Conservation (phyloP, 371 early-diverging fungal species). For the Nematocida ausubeli region DNA sequence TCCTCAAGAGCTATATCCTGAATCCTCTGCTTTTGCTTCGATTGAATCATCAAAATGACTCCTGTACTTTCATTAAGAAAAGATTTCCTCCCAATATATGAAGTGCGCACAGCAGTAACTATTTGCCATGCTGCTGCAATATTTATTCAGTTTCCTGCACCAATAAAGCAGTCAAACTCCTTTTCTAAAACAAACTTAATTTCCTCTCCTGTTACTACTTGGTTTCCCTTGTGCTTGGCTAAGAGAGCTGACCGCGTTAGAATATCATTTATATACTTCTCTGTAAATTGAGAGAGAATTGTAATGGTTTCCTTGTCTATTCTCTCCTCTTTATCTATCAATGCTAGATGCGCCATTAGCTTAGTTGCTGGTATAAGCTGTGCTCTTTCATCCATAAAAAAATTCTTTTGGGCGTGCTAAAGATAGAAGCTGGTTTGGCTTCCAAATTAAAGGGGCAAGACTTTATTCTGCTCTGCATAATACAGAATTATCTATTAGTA, state of each 20-base stretch:
- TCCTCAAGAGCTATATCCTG: no score
- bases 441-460: no score
- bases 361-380: slow-evolving; percentile 38
- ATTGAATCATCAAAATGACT: no score
- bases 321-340: slow-evolving; percentile 55
- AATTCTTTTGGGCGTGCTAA: no score
- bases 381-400: slow-evolving; percentile 54
- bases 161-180: slow-evolving; percentile 68
- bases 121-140: no score
- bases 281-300: slow-evolving; percentile 62
- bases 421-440: neutral
- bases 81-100: no score
- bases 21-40: no score
- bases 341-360: slow-evolving; percentile 4
- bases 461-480: no score
- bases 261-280: slow-evolving; percentile 67
- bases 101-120: no score
- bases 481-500: no score
- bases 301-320: slow-evolving; percentile 62
- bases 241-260: slow-evolving; percentile 62
- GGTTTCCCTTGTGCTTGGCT: slow-evolving; percentile 61
- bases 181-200: slow-evolving; percentile 67
- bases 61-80: no score
- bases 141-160: slow-evolving; percentile 1
- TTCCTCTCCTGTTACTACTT: slow-evolving; percentile 58